Evolutionary conservation across 805 yeast genomes (phyloP).

Genomic region (Brettanomyces bruxellensis): DNA sequence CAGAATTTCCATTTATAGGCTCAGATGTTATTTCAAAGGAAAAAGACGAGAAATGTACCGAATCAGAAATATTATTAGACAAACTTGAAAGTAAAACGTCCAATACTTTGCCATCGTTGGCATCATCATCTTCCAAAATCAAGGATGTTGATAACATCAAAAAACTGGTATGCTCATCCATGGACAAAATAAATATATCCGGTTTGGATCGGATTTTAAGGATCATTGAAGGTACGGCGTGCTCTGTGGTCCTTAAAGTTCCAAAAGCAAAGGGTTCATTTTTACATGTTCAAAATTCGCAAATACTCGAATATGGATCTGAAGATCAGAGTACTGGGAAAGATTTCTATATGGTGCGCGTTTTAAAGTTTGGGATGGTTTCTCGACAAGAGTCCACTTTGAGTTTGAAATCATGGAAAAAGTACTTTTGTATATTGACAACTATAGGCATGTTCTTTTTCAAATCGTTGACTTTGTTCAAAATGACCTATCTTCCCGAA

Average conservation of each 20-base stretch:
- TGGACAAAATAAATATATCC: slow-evolving; percentile 10
- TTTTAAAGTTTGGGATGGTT: slow-evolving; percentile 32
- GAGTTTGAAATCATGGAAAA: slow-evolving; percentile 30
- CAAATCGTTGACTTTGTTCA: slow-evolving; percentile 29
- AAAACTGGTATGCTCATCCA: slow-evolving; percentile 5
- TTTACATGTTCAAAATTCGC: slow-evolving; percentile 10
- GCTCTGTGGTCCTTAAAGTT: slow-evolving; percentile 18
- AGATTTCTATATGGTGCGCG: slow-evolving; percentile 24
- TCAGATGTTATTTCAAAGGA: not conserved
- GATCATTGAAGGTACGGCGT: slow-evolving; percentile 10
- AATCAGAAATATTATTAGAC: not conserved
- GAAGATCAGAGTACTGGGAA: slow-evolving; percentile 6
- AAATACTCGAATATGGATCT: not conserved
- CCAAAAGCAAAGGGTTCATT: slow-evolving; percentile 19
- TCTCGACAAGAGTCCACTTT: slow-evolving; percentile 30
- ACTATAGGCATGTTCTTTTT: slow-evolving; percentile 40
- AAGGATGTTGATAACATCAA: slow-evolving; percentile 7
- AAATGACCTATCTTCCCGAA: slow-evolving; percentile 17
- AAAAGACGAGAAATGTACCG: not conserved
- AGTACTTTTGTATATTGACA: slow-evolving; percentile 39
- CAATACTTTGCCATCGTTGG: not conserved
- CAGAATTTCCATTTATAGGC: slow-evolving; percentile 17
- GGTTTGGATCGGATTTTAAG: slow-evolving; percentile 9
- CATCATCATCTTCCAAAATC: not conserved
- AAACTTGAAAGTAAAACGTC: slow-evolving; percentile 2